Conservation (phyloP, 2,329 filamentous ascomycete genomes). For the Fusarium anthophilum region DNA sequence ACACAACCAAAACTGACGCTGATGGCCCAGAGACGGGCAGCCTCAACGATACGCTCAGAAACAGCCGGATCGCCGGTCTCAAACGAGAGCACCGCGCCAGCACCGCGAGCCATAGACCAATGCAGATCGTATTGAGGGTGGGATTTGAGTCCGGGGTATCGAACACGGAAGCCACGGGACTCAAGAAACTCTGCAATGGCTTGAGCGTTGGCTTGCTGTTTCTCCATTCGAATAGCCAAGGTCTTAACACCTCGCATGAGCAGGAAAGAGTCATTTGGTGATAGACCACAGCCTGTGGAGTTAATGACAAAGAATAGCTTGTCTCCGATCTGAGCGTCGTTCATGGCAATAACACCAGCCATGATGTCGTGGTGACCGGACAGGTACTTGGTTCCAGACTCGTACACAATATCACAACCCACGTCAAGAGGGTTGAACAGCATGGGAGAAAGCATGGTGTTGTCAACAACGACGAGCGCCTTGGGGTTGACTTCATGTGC, state of each 20-base stretch:
- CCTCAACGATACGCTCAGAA: slow-evolving; percentile 94
- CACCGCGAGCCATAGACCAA: slow-evolving; percentile 92
- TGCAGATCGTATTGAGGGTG: slow-evolving; percentile 97
- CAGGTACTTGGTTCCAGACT: slow-evolving; percentile 97
- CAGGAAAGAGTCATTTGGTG: slow-evolving; percentile 95
- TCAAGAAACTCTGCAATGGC: slow-evolving; percentile 93
- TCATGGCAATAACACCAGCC: slow-evolving; percentile 95
- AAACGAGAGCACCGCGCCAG: slow-evolving; percentile 93
- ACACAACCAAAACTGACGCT: slow-evolving; percentile 98
- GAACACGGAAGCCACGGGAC: slow-evolving; percentile 88
- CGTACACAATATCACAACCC: slow-evolving; percentile 95
- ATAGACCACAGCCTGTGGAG: slow-evolving; percentile 90
- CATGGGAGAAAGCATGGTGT: slow-evolving; percentile 98
- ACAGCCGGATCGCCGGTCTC: slow-evolving; percentile 88
- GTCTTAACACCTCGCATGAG: slow-evolving; percentile 97
- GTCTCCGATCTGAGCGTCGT: slow-evolving; percentile 82
- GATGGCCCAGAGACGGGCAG: slow-evolving; percentile 90
- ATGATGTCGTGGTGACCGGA: slow-evolving; percentile 99
- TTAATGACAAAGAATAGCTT: slow-evolving; percentile 98
- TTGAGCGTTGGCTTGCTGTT: slow-evolving; percentile 93
- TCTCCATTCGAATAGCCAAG: slow-evolving; percentile 96
- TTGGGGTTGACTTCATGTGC: slow-evolving; percentile 81
- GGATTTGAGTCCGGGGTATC: slow-evolving; percentile 92
- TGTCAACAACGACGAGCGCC: slow-evolving; percentile 91
- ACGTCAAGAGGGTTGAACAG: slow-evolving; percentile 93